These are phyloP conservation scores for Talaromyces sp. DNA, from an alignment of 2,329 filamentous ascomycete species.

Conservation along the genomic window DNA sequence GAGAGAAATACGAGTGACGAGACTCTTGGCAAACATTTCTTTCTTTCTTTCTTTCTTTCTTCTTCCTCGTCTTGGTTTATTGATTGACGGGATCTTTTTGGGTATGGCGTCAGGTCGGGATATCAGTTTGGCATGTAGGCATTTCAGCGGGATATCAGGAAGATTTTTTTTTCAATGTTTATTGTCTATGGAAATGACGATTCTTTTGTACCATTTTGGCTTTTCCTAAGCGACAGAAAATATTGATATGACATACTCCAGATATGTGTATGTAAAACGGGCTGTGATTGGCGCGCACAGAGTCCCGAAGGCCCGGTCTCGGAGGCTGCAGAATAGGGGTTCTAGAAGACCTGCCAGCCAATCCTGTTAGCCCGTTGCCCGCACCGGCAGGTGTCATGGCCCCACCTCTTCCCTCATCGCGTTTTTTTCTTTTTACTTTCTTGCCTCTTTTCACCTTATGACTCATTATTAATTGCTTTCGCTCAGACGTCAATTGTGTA, in stretches of 20 bases:
- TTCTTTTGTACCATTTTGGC: neutral
- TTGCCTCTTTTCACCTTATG: neutral
- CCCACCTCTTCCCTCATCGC: neutral
- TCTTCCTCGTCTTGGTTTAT: conserved; percentile 8
- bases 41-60: neutral
- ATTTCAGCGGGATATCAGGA: neutral
- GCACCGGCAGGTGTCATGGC: neutral
- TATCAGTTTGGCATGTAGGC: conserved; percentile 1
- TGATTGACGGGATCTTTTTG: neutral
- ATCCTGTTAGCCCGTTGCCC: neutral
- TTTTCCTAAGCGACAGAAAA: neutral
- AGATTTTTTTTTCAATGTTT: neutral
- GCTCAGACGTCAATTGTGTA: neutral
- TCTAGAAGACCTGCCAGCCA: neutral
- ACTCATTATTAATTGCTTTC: neutral
- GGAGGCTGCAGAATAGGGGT: neutral
- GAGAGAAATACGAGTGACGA: neutral
- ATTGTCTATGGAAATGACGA: neutral
- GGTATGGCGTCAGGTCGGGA: conserved; percentile 1
- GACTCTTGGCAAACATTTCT: neutral
- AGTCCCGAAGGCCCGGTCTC: neutral
- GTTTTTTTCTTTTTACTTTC: neutral
- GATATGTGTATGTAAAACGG: neutral
- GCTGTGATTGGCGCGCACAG: neutral
- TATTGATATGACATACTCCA: too few species aligned